Conservation (phyloP, 768 basidiomycete species). For the Crassisporium funariophilum region DNA sequence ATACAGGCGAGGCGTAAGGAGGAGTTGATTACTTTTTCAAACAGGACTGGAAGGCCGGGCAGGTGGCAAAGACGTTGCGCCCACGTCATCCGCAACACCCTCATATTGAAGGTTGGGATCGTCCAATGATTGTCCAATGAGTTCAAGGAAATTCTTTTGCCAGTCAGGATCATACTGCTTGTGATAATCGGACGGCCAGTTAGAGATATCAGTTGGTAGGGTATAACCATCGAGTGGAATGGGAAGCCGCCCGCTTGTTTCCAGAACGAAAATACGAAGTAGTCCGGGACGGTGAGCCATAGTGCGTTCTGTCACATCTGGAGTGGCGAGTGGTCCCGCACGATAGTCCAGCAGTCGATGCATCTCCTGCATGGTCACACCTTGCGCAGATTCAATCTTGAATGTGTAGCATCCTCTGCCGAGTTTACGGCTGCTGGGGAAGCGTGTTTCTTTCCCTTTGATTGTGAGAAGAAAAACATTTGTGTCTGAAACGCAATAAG, state of each 20-base stretch:
- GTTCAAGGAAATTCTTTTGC: conserved; percentile 8
- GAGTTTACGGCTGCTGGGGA: conserved; percentile 5
- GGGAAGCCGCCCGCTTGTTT: conserved; percentile 16
- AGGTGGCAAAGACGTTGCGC: too few relatives aligned
- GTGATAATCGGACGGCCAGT: conserved; percentile 16
- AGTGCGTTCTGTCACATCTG: conserved; percentile 13
- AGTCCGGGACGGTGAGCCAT: conserved; percentile 17
- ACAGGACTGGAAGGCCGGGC: too few relatives aligned
- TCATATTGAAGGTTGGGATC: too few relatives aligned
- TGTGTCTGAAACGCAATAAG: conserved; percentile 6
- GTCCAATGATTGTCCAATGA: conserved; percentile 18
- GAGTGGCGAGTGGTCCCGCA: conserved; percentile 8
- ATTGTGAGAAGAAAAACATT: conserved; percentile 15
- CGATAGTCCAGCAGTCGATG: conserved; percentile 16
- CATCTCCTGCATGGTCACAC: conserved; percentile 17
- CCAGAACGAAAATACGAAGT: conserved; percentile 16
- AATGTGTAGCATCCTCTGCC: conserved; percentile 13
- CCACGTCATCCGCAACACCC: too few relatives aligned
- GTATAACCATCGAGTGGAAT: conserved; percentile 16
- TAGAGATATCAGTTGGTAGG: conserved; percentile 16
- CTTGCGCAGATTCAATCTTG: conserved; percentile 11
- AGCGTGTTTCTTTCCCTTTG: conserved; percentile 15
- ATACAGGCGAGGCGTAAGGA: too few relatives aligned
- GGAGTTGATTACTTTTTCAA: too few relatives aligned
- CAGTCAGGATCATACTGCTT: conserved; percentile 14